Evolutionary conservation across 495 filamentous ascomycete species (phyloP), one percentile per base, ranked within the genome.

Genomic region (Zalerion maritima): DNA sequence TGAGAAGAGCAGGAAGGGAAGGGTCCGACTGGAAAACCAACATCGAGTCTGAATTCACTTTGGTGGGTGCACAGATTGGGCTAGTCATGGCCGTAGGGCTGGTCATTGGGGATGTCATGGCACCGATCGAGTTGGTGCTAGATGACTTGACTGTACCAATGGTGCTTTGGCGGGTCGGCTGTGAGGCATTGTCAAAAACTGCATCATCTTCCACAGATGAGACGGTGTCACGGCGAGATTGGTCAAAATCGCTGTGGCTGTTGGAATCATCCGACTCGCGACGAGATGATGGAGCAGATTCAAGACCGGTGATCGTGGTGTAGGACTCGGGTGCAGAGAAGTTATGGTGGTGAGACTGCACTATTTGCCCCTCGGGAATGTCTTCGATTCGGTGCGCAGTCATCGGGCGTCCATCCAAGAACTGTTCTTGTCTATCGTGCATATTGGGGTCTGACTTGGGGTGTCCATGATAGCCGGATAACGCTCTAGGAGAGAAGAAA

Each of bases 1-100:
- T 82, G 9, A 81, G 58, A 4, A 85, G 65, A 21, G 79, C 79
- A 2, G 79, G 79, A 4, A 85, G 64, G 23, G 78, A 81, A 9
- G 79, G 78, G 37, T 82, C 75, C 10, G 78, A 81, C 21, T 65
- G 71, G 44, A 73, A 79, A 21, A 68, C 67, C 15, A 67, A 64
- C 50, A 67, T 73, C 6, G 63, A 55, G 31, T 63, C 58, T 24
- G 71, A 62, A 33, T 69, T 67, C 10, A 52, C 51, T 14, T 61
- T 62, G 1, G 58, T 57, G 13, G 53, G 49, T 5, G 64, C 58
- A 18, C 64, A 75, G 10, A 64, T 60, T 4, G 69, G 73, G 14
- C 67, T 75, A 3, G 65, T 60, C 12, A 62, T 57, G 35, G 62
- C 57, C 41, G 58, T 62, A 13, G 54, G 64, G 36, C 54, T 66